These are phyloP conservation scores for Colletotrichum sp. DNA, from an alignment of 2,329 filamentous ascomycete genomes.

Conservation along the genomic window DNA sequence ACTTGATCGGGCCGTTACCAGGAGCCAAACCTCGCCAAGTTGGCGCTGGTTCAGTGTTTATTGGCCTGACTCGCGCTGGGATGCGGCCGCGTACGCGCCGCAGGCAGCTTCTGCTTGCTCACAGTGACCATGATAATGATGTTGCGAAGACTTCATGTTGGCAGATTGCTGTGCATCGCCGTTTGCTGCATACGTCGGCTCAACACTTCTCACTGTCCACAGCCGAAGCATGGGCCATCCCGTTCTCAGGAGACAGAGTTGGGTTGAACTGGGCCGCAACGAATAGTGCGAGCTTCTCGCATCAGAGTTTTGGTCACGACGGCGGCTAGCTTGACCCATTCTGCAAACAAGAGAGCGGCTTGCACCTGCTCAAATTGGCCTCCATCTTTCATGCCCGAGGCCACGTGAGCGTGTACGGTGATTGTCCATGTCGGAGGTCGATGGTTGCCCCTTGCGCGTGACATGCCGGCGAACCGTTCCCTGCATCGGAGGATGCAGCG, in stretches of 20 bases:
- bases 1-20: conserved; percentile 11
- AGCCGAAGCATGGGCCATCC: not conserved
- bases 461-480: not conserved
- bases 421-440: not conserved
- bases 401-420: not conserved
- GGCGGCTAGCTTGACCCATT: not conserved
- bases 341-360: not conserved
- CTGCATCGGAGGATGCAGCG: not conserved
- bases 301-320: not conserved
- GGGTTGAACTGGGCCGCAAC: not conserved
- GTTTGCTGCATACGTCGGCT: not conserved
- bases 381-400: not conserved
- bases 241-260: not conserved
- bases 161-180: not conserved
- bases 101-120: not conserved
- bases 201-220: not conserved
- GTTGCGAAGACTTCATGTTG: not conserved
- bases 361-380: not conserved
- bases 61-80: conserved; percentile 1
- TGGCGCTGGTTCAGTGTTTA: not conserved
- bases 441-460: not conserved
- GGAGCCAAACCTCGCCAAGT: not conserved
- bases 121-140: not conserved
- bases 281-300: not conserved
- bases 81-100: not conserved